Evolutionary conservation across 2,329 filamentous ascomycete species (phyloP), one percentile per base, ranked within the genome.

Genomic region (Claviceps quebecensis): DNA sequence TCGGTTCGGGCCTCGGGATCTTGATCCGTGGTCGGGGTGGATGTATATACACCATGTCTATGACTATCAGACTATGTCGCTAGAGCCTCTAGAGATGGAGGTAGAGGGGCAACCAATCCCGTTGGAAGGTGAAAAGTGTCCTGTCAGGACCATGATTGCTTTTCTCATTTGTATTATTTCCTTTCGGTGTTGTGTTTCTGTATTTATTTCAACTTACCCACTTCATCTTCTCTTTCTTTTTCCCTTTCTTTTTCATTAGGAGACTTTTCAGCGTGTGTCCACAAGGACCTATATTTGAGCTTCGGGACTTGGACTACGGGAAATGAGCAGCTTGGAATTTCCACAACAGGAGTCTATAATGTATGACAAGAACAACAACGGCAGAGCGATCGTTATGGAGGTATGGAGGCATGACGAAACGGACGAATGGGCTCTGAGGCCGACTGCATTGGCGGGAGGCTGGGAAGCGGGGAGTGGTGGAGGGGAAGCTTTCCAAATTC

Each of bases 31-130:
- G 29, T 29, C 34, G 23, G 46, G 19, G 49, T 48, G 43, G 26
- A 26, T 49, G 46, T 51, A 52, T 51, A 53, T 49, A 53, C 49
- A 41, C 41, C 43, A 37, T 44, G 26, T 49, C 29, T 37, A 41
- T 39, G 37, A 49, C 23, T n/a, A n/a, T n/a, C n/a, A n/a, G n/a
- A n/a, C n/a, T 34, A 11, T 29, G 11, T 34, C 9, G 49, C 40
- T 46, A 45, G 49, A 52, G 26, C 14, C 43, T 36, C 50, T 52
- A 52, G 37, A 52, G n/a, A 9, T 29, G 40, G 36, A 52, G 46
- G 41, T 14, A 29, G 40, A 11, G 47, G 19, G 29, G 29, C 29
- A 34, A 11, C 9, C 29, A 45, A 17, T 38, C n/a, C 26, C 26
- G 6, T 13, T 9, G 29, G 23, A 17, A 34, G 29, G 29, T 34